These are phyloP conservation scores for Apiospora sp. DNA, from an alignment of 2,329 filamentous ascomycete species.

Conservation along the genomic window DNA sequence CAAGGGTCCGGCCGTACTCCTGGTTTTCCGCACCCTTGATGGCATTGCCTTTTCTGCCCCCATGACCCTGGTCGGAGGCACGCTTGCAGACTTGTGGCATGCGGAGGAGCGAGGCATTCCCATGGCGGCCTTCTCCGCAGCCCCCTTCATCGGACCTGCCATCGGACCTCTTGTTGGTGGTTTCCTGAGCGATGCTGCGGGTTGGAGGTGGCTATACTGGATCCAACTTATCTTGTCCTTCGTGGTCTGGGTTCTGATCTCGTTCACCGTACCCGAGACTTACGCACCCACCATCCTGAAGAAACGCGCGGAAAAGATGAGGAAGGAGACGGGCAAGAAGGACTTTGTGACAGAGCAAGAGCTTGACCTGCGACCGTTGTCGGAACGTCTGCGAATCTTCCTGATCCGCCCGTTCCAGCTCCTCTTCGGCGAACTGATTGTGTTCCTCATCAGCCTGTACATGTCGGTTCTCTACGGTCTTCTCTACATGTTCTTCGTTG, in stretches of 20 bases:
- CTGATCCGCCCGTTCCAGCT: slow-evolving; percentile 85
- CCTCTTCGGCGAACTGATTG: slow-evolving; percentile 83
- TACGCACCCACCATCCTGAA: slow-evolving; percentile 83
- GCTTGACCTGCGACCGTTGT: slow-evolving; percentile 74
- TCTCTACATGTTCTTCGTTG: slow-evolving; percentile 80
- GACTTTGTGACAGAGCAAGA: slow-evolving; percentile 83
- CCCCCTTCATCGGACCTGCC: slow-evolving; percentile 83
- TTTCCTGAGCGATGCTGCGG: slow-evolving; percentile 72
- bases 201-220: slow-evolving; percentile 90
- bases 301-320: slow-evolving; percentile 73
- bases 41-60: slow-evolving; percentile 86
- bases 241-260: slow-evolving; percentile 76
- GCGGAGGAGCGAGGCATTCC: slow-evolving; percentile 85
- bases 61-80: slow-evolving; percentile 87
- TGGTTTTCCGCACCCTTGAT: slow-evolving; percentile 80
- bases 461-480: slow-evolving; percentile 84
- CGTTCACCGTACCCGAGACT: slow-evolving; percentile 90
- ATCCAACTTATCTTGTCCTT: slow-evolving; percentile 80
- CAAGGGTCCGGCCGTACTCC: slow-evolving; percentile 77
- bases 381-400: slow-evolving; percentile 76
- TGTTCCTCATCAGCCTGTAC: slow-evolving; percentile 83
- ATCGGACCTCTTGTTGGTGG: slow-evolving; percentile 81
- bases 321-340: slow-evolving; percentile 71
- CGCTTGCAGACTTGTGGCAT: slow-evolving; percentile 82
- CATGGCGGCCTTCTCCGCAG: slow-evolving; percentile 86